phyloP scores from a whole-genome alignment of 805 yeast species.

The Lachancea waltii region DNA sequence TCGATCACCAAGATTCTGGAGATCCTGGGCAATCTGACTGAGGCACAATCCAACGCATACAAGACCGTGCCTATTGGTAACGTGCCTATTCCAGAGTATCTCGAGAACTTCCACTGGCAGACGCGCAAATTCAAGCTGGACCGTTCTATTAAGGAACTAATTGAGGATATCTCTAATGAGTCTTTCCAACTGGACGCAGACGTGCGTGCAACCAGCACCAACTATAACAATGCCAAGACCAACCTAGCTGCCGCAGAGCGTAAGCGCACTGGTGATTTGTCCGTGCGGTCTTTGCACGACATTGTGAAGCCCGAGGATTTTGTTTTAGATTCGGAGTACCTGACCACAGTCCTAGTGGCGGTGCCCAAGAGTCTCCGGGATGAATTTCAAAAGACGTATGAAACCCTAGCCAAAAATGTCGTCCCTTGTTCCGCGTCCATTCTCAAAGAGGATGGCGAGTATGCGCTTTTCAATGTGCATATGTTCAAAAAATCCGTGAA shows the following conservation, averaged over 20 bases:
- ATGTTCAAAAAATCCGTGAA: slow-evolving; percentile 74
- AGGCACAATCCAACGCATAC: slow-evolving; percentile 39
- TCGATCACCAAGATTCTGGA: slow-evolving; percentile 75
- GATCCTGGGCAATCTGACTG: slow-evolving; percentile 46
- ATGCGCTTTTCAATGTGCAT: slow-evolving; percentile 65
- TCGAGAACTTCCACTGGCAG: slow-evolving; percentile 82
- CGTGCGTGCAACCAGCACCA: slow-evolving; percentile 65
- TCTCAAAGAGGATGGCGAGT: slow-evolving; percentile 70
- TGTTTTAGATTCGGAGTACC: slow-evolving; percentile 77
- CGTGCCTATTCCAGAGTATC: slow-evolving; percentile 49
- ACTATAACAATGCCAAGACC: slow-evolving; percentile 76
- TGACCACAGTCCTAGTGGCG: slow-evolving; percentile 79
- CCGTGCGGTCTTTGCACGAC: slow-evolving; percentile 85
- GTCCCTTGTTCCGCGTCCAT: slow-evolving; percentile 84
- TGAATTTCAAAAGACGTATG: slow-evolving; percentile 66
- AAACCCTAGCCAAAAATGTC: slow-evolving; percentile 68
- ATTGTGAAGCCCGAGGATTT: slow-evolving; percentile 79
- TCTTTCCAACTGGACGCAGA: slow-evolving; percentile 80
- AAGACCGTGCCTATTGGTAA: slow-evolving; percentile 47
- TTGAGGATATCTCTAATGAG: slow-evolving; percentile 63
- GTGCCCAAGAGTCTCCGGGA: slow-evolving; percentile 64
- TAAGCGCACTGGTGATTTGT: slow-evolving; percentile 87
- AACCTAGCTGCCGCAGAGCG: slow-evolving; percentile 84
- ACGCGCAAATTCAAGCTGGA: slow-evolving; percentile 79
- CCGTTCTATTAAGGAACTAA: slow-evolving; percentile 71